Conservation (phyloP, 2,329 filamentous ascomycete species). For the Phialophora expanda region DNA sequence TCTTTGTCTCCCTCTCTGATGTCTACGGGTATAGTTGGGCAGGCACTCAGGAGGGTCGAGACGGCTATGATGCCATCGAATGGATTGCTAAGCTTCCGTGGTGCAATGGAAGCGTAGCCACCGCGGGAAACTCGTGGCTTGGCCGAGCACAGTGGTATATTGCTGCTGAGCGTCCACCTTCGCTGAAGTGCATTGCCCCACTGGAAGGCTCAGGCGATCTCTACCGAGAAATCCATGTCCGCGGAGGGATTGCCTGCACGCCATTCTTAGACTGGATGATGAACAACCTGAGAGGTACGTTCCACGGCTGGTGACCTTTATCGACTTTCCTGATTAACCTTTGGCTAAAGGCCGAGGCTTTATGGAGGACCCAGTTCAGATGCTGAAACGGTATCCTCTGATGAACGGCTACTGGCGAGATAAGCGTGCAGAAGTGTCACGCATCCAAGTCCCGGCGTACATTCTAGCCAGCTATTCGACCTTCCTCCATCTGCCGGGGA, state of each 20-base stretch:
- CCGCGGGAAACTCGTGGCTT: slow-evolving; percentile 53
- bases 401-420: slow-evolving; percentile 48
- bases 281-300: background rate
- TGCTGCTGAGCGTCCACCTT: slow-evolving; percentile 50
- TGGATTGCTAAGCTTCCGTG: slow-evolving; percentile 49
- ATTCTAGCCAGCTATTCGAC: slow-evolving; percentile 45
- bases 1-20: background rate
- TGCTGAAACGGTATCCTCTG: slow-evolving; percentile 47
- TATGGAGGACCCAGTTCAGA: slow-evolving; percentile 30
- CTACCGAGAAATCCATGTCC: slow-evolving; percentile 54
- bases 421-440: slow-evolving; percentile 47
- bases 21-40: background rate
- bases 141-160: slow-evolving; percentile 53
- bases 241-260: slow-evolving; percentile 45
- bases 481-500: slow-evolving; percentile 47
- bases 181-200: slow-evolving; percentile 52
- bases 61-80: slow-evolving; percentile 55
- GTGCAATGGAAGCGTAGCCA: slow-evolving; percentile 53
- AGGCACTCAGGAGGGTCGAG: slow-evolving; percentile 31
- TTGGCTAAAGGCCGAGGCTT: background rate
- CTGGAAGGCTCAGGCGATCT: slow-evolving; percentile 57
- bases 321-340: background rate
- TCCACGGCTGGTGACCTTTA: background rate
- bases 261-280: background rate
- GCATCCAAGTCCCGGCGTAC: slow-evolving; percentile 46